Base-by-base conservation (phyloP, 2,329 filamentous ascomycete genomes). In the Neofusicoccum sp. region DNA sequence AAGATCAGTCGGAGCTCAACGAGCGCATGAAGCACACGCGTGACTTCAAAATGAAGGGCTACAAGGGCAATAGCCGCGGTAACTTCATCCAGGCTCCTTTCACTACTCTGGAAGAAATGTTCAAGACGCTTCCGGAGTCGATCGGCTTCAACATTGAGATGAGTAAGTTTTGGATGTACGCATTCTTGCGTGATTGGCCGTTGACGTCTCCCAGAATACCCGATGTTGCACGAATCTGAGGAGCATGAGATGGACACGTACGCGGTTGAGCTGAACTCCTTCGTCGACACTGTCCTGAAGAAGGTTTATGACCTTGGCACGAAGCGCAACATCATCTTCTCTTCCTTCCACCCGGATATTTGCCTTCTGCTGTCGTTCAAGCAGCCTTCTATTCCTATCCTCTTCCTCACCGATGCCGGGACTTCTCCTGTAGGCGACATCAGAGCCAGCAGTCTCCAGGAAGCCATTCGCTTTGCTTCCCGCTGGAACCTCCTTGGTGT, bases 61-160 rank as follows among this genome's bases (percentile, higher is more conserved):
- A 89, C 84, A 99, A 99, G 76, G 93, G 89, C 53, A 99, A 99
- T 74, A 92, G 87, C 4, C 89, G 95, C 4, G 95, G 93, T 57
- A 92, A 91, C 71, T 96, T 96, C 69, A 98, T 99, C 69, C 93
- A 98, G 73, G 91, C 90, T 0, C 92, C 93, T 0, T 99, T 99
- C 76, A 93, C 93, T 6, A 99, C 95, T 0, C 81, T 99, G 4
- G 92, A 97, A 74, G 91, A 97, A 64, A 87, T 98, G 72, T 97
- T 99, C 78, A 84, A 85, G 68, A 88, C 93, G 70, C 79, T 99
- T 0, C 91, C 92, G 0, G 84, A 89, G 64, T 82, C 85, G 12
- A 89, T 96, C 24, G 93, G 95, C 12, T 99, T 99, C 83, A 98
- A 99, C 76, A 96, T 99, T 67, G 95, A 99, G 79, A 90, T 99